Evolutionary conservation across 352 stramenopile genomes (phyloP).

Genomic region (Pythium oligandrum): DNA sequence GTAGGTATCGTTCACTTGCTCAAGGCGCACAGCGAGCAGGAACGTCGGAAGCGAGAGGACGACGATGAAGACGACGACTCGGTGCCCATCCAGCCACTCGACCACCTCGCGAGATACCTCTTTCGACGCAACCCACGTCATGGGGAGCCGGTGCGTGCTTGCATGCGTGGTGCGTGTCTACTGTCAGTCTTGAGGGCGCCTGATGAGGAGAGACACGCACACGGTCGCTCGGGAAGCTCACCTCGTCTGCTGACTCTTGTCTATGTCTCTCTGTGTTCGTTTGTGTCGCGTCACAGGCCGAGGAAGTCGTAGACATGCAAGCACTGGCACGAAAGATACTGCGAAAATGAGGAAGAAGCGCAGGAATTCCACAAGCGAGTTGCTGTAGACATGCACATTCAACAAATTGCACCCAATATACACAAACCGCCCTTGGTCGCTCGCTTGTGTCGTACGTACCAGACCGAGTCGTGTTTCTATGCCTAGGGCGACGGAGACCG

Average conservation of each 20-base stretch:
- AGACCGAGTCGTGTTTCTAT: background rate
- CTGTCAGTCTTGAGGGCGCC: no score
- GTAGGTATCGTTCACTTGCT: slow-evolving; percentile 51
- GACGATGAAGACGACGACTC: slow-evolving; percentile 34
- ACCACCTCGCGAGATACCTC: slow-evolving; percentile 65
- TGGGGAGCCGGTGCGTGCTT: slow-evolving; percentile 32
- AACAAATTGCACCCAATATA: no score
- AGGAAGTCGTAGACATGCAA: slow-evolving; percentile 5
- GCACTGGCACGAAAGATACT: slow-evolving; percentile 12
- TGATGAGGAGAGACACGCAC: no score
- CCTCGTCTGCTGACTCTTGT: background rate
- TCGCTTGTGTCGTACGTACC: no score
- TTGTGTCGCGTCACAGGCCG: slow-evolving; percentile 9
- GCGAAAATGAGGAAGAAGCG: slow-evolving; percentile 9
- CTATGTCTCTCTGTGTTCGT: background rate
- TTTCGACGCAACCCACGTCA: slow-evolving; percentile 62
- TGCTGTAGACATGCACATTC: no score
- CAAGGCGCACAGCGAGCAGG: slow-evolving; percentile 26
- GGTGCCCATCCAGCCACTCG: slow-evolving; percentile 42
- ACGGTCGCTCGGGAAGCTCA: background rate
- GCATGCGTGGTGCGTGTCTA: no score
- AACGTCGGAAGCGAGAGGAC: slow-evolving; percentile 31
- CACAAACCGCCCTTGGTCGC: no score
- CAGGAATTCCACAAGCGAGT: background rate
- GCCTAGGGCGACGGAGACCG: slow-evolving; percentile 45